phyloP scores from a whole-genome alignment of 768 basidiomycete genomes.

The Naematelia aurantialba region DNA sequence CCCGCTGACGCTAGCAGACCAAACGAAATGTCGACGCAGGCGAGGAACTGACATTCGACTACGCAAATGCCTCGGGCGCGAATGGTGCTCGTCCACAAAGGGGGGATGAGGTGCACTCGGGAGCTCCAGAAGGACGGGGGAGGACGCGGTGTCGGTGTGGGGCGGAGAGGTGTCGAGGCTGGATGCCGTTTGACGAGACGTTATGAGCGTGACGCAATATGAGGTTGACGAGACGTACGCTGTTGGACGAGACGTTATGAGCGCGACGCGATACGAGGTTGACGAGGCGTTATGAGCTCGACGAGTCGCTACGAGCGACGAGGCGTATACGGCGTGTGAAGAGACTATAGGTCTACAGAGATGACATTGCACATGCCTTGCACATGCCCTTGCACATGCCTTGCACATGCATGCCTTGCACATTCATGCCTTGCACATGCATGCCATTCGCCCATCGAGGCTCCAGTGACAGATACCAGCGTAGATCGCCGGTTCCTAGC shows the following conservation, averaged over 20 bases:
- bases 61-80: slow-evolving; percentile 42
- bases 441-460: too few species aligned
- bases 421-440: too few species aligned
- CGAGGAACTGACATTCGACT: slow-evolving; percentile 50
- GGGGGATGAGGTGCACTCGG: slow-evolving; percentile 3
- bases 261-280: neutral
- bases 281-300: too few species aligned
- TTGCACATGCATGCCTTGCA: too few species aligned
- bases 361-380: too few species aligned
- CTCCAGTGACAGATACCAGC: too few species aligned
- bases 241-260: neutral
- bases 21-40: slow-evolving; percentile 29
- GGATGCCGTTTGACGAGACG: slow-evolving; percentile 41
- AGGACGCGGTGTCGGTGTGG: slow-evolving; percentile 24
- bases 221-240: neutral
- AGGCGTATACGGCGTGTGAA: too few species aligned
- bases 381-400: too few species aligned
- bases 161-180: slow-evolving; percentile 25
- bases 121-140: neutral
- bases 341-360: too few species aligned
- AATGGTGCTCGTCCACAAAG: neutral
- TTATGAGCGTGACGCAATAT: slow-evolving; percentile 9
- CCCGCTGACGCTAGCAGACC: slow-evolving; percentile 24
- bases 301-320: too few species aligned
- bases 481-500: too few species aligned